Evolutionary conservation across 495 filamentous ascomycete genomes (phyloP), one percentile per base, ranked within the genome.

Genomic region (Parathielavia hyrcaniae): DNA sequence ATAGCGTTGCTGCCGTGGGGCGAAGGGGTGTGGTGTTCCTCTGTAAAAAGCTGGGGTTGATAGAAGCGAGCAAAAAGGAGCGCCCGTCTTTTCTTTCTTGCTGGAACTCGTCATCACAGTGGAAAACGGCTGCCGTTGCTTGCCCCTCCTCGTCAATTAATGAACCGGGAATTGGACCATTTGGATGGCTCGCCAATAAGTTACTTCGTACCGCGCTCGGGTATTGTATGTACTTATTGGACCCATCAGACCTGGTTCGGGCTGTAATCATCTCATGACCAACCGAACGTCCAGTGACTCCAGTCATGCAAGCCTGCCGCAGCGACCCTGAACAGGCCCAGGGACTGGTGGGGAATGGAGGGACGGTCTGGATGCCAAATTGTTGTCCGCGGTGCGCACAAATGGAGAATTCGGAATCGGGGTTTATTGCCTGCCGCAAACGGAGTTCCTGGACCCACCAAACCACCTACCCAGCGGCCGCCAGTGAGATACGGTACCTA

Each of bases 31-130:
- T 30, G 26, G 26, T 30, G 26, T 30, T 41, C 36, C 22, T 19
- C 43, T n/a, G n/a, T n/a, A n/a, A 55, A 46, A 23, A 46, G 53
- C 43, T 36, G 53, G 53, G 53, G 11, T 36, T 38, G 39, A 44
- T 58, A 19, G 26, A 26, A 46, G 56, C 36, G 16, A 14, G 32
- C 36, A 45, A 46, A 44, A 45, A 17, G 52, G 40, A 26, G 40
- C 26, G n/a, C n/a, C n/a, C n/a, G n/a, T 44, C 51, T 36, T 26
- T 54, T 45, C 40, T 47, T 38, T 57, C 17, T 44, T 19, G 35
- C 44, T 51, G 51, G 52, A 20, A 50, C 50, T 43, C 58, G 35
- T 50, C 58, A 44, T 59, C 50, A 3, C 57, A 59, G 49, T 59
- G 35, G 40, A 34, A 22, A 53, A 23, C 9, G 20, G 22, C 39